Evolutionary conservation across 345 rosid species (phyloP), one percentile per base, ranked within the genome.

Genomic region (Brassica napus): DNA sequence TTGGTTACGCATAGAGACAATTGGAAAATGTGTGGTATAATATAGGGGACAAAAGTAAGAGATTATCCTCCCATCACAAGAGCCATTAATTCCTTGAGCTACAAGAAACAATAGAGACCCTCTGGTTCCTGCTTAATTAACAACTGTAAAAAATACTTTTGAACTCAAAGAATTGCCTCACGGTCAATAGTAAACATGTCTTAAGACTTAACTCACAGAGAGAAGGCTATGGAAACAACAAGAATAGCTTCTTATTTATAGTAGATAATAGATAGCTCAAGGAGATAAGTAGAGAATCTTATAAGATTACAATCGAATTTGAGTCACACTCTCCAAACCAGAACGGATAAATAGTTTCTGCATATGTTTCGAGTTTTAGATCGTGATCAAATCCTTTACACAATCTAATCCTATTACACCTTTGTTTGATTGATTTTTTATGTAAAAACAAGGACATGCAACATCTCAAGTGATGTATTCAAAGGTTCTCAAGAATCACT

Each of bases 251-350:
- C 6, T 24, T 60, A 3, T 35, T 35, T 35, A 35, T 35, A 5
- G 37, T 34, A 34, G 37, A 34, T 34, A 5, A 34, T 34, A 35
- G 42, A 35, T 8, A 35, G 9, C 11, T 58, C 2, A 21, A 9
- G n/a, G 32, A 26, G 65, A 60, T 60, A 60, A 59, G 63, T 59
- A 59, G 63, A 59, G 63, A 23, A 59, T 61, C 32, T 12, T 47
- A 47, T 14, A 47, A 52, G 58, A 52, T 54, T 16, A 54, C 6
- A 54, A 54, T 54, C 60, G 9, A 54, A 7, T 16, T 54, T 54
- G 60, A 54, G 24, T 54, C 60, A 16, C 60, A 16, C 60, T 54
- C 10, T 54, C 10, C 24, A 54, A 16, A 16, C 60, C 10, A 54
- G 10, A 54, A 54, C 8, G 9, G 60, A 16, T 54, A 6, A 6